These are phyloP conservation scores for Pseudofabraea citricarpa DNA, from an alignment of 2,329 filamentous ascomycete species.

Conservation along the genomic window DNA sequence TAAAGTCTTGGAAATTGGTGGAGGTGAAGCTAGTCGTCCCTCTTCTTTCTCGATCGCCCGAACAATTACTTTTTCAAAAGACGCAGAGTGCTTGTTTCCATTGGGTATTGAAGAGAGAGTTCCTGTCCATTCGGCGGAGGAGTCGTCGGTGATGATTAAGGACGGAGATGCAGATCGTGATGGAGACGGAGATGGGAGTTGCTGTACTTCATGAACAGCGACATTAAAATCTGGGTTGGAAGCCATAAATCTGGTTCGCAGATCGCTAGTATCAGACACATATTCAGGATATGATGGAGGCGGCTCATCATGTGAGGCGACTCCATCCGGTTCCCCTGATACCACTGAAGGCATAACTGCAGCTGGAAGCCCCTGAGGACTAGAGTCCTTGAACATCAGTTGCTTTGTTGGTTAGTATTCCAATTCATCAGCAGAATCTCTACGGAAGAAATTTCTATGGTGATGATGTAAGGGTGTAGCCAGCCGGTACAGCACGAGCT, in stretches of 20 bases:
- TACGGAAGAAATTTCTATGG: too few species aligned
- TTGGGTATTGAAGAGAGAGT: conserved; percentile 9
- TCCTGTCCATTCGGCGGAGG: conserved; percentile 9
- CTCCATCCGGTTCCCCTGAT: too few species aligned
- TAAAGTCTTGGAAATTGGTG: conserved; percentile 16
- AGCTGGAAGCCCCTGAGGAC: too few species aligned
- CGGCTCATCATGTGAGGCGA: conserved; percentile 32
- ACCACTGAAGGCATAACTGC: too few species aligned
- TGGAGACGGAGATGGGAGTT: conserved; percentile 21
- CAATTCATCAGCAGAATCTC: too few species aligned
- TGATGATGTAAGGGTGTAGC: too few species aligned
- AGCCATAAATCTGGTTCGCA: neutral
- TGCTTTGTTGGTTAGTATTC: too few species aligned
- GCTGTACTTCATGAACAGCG: conserved; percentile 12
- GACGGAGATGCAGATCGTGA: conserved; percentile 20
- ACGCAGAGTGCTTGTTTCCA: conserved; percentile 10
- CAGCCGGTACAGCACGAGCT: too few species aligned
- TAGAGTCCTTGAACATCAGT: too few species aligned
- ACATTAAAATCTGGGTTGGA: conserved; percentile 3
- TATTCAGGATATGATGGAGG: neutral
- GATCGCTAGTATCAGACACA: neutral
- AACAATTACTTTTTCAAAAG: conserved; percentile 11
- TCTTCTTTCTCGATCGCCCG: conserved; percentile 8
- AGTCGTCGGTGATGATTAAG: conserved; percentile 10
- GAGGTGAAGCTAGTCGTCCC: conserved; percentile 11